These are phyloP conservation scores for Phalaenopsis aphrodite DNA, from an alignment of 106 monocot species.

Conservation along the genomic window DNA sequence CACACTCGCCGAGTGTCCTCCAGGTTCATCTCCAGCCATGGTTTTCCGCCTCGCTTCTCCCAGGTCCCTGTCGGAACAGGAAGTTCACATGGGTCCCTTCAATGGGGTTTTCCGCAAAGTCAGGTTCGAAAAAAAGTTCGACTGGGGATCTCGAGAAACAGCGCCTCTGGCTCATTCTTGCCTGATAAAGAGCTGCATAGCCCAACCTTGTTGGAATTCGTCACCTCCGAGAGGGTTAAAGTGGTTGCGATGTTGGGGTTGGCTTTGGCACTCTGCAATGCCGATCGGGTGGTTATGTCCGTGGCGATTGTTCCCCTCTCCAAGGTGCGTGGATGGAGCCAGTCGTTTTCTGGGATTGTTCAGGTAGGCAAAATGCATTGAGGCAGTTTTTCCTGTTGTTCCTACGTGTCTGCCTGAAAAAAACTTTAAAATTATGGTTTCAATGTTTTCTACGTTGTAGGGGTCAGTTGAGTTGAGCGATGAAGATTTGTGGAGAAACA, in stretches of 20 bases:
- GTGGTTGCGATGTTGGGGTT: conserved; percentile 82
- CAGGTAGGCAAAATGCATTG: conserved; percentile 42
- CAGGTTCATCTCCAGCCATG: not conserved
- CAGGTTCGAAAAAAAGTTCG: not conserved
- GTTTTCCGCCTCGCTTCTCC: not conserved
- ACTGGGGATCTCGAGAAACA: conserved; percentile 8
- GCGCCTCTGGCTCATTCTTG: conserved; percentile 7
- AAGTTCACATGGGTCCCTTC: not conserved
- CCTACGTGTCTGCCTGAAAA: too few relatives aligned
- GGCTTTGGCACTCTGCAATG: conserved; percentile 87
- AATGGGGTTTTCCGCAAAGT: not conserved
- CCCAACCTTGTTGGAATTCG: conserved; percentile 54
- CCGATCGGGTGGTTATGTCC: conserved; percentile 95
- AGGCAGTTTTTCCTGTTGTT: too few relatives aligned
- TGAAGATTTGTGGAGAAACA: too few relatives aligned
- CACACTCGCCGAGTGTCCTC: not conserved
- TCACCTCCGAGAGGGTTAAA: conserved; percentile 94
- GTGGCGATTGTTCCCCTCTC: conserved; percentile 90
- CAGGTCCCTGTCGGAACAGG: not conserved
- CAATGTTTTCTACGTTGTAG: too few relatives aligned
- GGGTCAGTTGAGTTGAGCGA: too few relatives aligned
- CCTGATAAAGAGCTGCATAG: conserved; percentile 24
- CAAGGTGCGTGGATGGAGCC: conserved; percentile 59
- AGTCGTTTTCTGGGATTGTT: conserved; percentile 76
- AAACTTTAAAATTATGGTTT: too few relatives aligned